phyloP scores from a whole-genome alignment of 2,329 filamentous ascomycete species.

The Neurospora crassa region DNA sequence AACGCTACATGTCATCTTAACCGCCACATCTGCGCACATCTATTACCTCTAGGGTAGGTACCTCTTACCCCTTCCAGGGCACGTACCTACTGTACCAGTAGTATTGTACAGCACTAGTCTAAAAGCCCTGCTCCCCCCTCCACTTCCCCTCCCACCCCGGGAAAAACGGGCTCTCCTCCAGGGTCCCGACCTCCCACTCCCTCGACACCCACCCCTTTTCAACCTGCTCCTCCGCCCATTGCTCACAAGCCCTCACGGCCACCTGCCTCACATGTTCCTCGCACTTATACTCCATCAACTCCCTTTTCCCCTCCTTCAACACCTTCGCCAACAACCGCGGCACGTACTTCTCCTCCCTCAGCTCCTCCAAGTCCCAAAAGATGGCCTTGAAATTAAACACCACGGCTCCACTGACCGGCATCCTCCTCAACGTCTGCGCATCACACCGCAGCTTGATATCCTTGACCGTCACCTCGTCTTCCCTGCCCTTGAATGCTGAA shows the following conservation, averaged over 20 bases:
- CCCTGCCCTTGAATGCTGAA: conserved; percentile 45
- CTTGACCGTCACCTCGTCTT: conserved; percentile 36
- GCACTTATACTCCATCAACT: conserved; percentile 57
- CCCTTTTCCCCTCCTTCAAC: conserved; percentile 47
- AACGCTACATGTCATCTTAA: no score
- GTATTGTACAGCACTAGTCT: no score
- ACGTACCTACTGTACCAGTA: no score
- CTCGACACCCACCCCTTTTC: conserved; percentile 27
- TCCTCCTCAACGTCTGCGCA: conserved; percentile 75
- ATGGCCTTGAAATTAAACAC: conserved; percentile 86
- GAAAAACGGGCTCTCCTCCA: conserved; percentile 69
- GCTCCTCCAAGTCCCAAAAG: conserved; percentile 64
- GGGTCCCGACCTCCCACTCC: conserved; percentile 57
- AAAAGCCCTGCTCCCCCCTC: conserved; percentile 23
- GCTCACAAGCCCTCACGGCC: conserved; percentile 52
- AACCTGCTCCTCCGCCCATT: conserved; percentile 58
- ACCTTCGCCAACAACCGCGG: conserved; percentile 61
- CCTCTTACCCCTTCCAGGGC: no score
- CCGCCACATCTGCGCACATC: no score
- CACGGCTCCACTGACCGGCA: conserved; percentile 66
- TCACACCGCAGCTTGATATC: conserved; percentile 67
- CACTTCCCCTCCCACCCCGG: conserved; percentile 69
- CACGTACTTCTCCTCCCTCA: conserved; percentile 63
- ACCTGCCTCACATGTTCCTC: conserved; percentile 73
- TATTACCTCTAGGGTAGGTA: no score